Evolutionary conservation across 2,329 filamentous ascomycete genomes (phyloP).

Genomic region (Aureobasidium namibiae): DNA sequence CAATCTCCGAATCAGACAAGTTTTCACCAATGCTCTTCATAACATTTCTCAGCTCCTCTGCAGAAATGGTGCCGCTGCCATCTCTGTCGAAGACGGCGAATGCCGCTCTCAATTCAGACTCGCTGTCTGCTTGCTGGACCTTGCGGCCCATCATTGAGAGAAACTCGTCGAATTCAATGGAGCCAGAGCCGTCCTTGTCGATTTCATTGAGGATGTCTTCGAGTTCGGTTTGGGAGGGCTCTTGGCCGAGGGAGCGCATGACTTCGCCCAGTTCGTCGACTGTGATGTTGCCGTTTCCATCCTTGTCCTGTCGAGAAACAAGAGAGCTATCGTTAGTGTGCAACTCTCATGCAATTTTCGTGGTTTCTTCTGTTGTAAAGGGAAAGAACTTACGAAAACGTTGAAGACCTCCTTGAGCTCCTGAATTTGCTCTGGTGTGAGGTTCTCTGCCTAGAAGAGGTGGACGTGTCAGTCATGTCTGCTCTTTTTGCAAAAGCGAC

Average conservation of each 20-base stretch:
- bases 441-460: not conserved
- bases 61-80: constrained; percentile 8
- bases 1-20: constrained; percentile 2
- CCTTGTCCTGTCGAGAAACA: not conserved
- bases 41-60: constrained; percentile 9
- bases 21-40: constrained; percentile 11
- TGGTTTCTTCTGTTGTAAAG: not conserved
- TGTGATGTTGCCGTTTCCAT: constrained; percentile 12
- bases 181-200: constrained; percentile 7
- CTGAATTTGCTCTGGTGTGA: constrained; percentile 7
- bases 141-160: constrained; percentile 9
- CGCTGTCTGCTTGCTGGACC: constrained; percentile 8
- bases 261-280: constrained; percentile 12
- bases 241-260: constrained; percentile 10
- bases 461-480: not conserved
- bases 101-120: constrained; percentile 6
- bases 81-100: constrained; percentile 10
- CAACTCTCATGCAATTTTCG: not conserved
- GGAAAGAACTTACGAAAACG: constrained; percentile 5
- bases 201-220: constrained; percentile 11
- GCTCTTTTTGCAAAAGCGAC: not conserved
- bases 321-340: not conserved
- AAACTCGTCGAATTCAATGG: constrained; percentile 11
- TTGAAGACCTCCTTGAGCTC: constrained; percentile 13
- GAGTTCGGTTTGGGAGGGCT: constrained; percentile 9